These are phyloP conservation scores for Bromus sterilis DNA, from an alignment of 176 grass and related monocot genomes.

Conservation along the genomic window DNA sequence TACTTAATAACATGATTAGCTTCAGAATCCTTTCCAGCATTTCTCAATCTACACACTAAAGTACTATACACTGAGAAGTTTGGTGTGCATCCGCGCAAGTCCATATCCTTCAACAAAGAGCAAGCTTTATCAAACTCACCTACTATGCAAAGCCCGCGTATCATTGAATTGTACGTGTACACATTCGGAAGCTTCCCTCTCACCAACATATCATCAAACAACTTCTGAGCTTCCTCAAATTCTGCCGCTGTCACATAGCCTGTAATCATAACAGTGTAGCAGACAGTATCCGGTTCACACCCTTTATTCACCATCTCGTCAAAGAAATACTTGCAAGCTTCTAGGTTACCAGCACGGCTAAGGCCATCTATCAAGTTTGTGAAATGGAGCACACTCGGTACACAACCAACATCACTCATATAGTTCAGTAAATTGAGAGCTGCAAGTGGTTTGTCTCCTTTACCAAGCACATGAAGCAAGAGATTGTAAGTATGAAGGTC, in stretches of 20 bases:
- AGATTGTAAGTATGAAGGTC: slow-evolving; percentile 90
- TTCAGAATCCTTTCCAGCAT: slow-evolving; percentile 63
- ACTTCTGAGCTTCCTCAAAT: slow-evolving; percentile 57
- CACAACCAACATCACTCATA: slow-evolving; percentile 76
- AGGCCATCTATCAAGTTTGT: slow-evolving; percentile 95
- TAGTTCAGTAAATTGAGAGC: slow-evolving; percentile 92
- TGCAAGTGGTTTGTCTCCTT: slow-evolving; percentile 85
- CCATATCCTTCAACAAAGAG: slow-evolving; percentile 82
- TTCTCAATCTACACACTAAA: slow-evolving; percentile 59
- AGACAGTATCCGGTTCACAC: slow-evolving; percentile 76
- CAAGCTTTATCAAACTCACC: slow-evolving; percentile 85
- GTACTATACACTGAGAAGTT: slow-evolving; percentile 86
- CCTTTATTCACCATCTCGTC: slow-evolving; percentile 95
- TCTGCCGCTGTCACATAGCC: slow-evolving; percentile 70
- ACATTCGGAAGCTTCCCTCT: slow-evolving; percentile 86
- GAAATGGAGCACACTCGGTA: slow-evolving; percentile 85
- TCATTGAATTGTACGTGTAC: slow-evolving; percentile 89
- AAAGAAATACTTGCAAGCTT: slow-evolving; percentile 94
- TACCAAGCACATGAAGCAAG: slow-evolving; percentile 87
- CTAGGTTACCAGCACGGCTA: slow-evolving; percentile 77
- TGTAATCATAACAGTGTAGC: slow-evolving; percentile 85
- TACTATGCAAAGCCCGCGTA: slow-evolving; percentile 56
- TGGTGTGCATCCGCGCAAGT: slow-evolving; percentile 65
- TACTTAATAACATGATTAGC: slow-evolving; percentile 82
- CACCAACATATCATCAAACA: slow-evolving; percentile 79